Evolutionary conservation across 2,329 filamentous ascomycete species (phyloP), one percentile per base, ranked within the genome.

Genomic region (Leptosphaerulina australis): DNA sequence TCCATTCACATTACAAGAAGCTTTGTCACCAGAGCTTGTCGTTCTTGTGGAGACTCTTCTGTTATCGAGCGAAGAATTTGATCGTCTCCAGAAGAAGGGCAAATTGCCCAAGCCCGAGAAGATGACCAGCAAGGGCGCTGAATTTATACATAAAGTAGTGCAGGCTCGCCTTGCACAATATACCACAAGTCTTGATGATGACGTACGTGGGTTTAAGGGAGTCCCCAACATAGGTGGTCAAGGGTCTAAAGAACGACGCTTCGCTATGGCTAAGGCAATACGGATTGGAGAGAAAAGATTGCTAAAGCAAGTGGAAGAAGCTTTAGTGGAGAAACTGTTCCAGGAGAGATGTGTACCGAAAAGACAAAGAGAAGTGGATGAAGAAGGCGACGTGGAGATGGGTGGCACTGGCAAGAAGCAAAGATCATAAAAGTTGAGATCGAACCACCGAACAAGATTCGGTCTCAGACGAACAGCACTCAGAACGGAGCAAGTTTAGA

Each of bases 281-380:
- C 81, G 89, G 51, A 72, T 86, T 2, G 89, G 88, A 11, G 89
- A 93, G 72, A 91, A 91, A 69, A 79, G 80, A 59, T 76, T 92
- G 5, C 66, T 91, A 18, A 72, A 77, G 46, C 79, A 84, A 62
- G 77, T 84, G 1, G 76, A 81, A 50, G 51, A 62, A 26, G 67
- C 63, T 1, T 44, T 72, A 36, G 51, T 47, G 5, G 56, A 58
- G 33, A 55, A 44, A 14, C 24, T 66, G n/a, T n/a, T 61, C 50
- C 56, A 74, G 72, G 69, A 69, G 67, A 62, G 55, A 35, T 57
- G 46, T 7, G 41, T 44, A n/a, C 26, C 53, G 0, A 70, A 69
- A 48, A 61, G 67, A 48, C 53, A 57, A 48, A 60, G 64, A 46
- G 56, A 45, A 18, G 47, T 66, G 2, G 59, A 66, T 29, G 62